Percentiles rank a stretch among this genome's conserved stretches.
Conservation (phyloP, 2,329 filamentous ascomycete genomes). For the Talaromyces funiculosus region DNA sequence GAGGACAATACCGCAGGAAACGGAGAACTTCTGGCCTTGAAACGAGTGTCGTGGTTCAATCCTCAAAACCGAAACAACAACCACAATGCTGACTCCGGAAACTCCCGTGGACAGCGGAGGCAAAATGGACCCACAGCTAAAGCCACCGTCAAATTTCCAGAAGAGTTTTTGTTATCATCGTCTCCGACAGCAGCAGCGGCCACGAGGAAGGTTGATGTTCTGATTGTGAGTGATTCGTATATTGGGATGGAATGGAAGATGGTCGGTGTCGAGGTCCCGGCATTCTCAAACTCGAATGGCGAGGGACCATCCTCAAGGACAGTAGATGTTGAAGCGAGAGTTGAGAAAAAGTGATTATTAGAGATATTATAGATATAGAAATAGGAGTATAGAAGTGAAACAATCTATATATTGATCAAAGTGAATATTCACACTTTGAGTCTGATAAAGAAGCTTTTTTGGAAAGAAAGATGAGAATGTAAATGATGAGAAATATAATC, state of each 20-base stretch:
- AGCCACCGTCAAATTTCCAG: conserved; percentile 36
- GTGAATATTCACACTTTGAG: neutral
- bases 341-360: conserved; percentile 7
- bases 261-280: conserved; percentile 46
- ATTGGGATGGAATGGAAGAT: conserved; percentile 64
- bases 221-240: conserved; percentile 83
- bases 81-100: neutral
- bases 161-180: conserved; percentile 11
- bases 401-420: neutral
- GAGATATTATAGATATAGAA: neutral
- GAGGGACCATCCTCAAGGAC: conserved; percentile 9
- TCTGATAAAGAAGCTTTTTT: too few relatives aligned
- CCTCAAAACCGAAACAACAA: conserved; percentile 14
- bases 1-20: conserved; percentile 35
- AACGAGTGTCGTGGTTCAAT: conserved; percentile 70
- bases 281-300: conserved; percentile 9
- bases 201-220: conserved; percentile 61
- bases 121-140: conserved; percentile 3
- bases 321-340: conserved; percentile 1
- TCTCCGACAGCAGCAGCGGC: conserved; percentile 30
- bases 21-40: conserved; percentile 79
- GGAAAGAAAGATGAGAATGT: too few relatives aligned
- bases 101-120: conserved; percentile 17
- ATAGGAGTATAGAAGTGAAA: neutral
- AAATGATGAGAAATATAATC: neutral